Evolutionary conservation across 2,329 filamentous ascomycete species (phyloP).

Genomic region (Elsinoe necatrix): DNA sequence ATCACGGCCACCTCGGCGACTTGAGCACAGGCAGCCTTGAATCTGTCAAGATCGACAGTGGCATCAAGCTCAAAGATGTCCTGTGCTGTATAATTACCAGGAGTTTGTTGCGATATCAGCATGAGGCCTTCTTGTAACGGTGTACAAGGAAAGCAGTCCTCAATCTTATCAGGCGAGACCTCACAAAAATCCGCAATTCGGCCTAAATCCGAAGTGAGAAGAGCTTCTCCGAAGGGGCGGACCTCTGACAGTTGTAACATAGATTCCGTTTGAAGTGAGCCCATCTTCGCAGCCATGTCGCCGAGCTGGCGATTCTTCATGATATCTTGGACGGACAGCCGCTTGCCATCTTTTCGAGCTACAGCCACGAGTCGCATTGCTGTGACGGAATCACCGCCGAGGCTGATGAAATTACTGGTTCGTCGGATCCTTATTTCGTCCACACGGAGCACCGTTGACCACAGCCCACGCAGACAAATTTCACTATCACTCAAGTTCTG

Average conservation of each 20-base stretch:
- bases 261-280: background rate
- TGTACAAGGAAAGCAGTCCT: constrained; percentile 73
- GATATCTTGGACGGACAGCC: constrained; percentile 22
- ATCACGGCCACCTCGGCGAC: background rate
- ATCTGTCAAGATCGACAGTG: constrained; percentile 27
- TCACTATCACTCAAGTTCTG: constrained; percentile 48
- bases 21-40: constrained; percentile 31
- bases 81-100: constrained; percentile 34
- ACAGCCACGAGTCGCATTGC: constrained; percentile 34
- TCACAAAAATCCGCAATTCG: constrained; percentile 24
- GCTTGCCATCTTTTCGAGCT: constrained; percentile 45
- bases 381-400: constrained; percentile 10
- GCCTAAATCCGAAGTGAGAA: background rate
- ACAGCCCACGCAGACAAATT: constrained; percentile 45
- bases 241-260: background rate
- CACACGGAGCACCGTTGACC: constrained; percentile 39
- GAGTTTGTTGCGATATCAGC: constrained; percentile 52
- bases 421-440: background rate
- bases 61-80: constrained; percentile 28
- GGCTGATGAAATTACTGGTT: background rate
- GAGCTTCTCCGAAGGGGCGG: background rate
- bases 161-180: constrained; percentile 41
- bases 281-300: background rate
- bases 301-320: background rate
- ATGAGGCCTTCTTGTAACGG: constrained; percentile 82